Conservation (phyloP, 1,284 basidiomycete genomes). For the Puccinia novopanici region DNA sequence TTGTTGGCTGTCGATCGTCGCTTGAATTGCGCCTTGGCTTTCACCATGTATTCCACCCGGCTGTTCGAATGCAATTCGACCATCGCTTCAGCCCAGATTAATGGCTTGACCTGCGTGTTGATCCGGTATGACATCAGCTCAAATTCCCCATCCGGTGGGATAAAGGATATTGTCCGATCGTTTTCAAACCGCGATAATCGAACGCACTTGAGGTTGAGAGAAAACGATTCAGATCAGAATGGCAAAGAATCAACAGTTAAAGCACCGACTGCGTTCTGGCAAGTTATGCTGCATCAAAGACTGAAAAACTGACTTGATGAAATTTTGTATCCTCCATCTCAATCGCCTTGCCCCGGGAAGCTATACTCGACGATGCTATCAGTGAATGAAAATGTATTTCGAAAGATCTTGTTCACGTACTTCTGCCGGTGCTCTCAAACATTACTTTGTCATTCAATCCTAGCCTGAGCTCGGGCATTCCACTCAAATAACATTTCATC, state of each 20-base stretch:
- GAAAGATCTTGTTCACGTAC: slow-evolving; percentile 63
- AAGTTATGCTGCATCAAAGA: neutral
- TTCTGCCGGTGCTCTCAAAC: slow-evolving; percentile 95
- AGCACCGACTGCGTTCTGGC: neutral
- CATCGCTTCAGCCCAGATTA: slow-evolving; percentile 96
- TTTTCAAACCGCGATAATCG: slow-evolving; percentile 99
- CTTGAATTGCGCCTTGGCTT: slow-evolving; percentile 97
- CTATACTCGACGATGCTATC: slow-evolving; percentile 60
- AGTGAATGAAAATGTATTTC: too few relatives aligned
- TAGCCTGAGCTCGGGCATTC: slow-evolving; percentile 94
- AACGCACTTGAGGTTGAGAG: slow-evolving; percentile 67
- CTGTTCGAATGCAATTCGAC: slow-evolving; percentile 92
- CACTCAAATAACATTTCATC: slow-evolving; percentile 99
- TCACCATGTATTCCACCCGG: slow-evolving; percentile 96
- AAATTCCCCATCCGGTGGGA: slow-evolving; percentile 98
- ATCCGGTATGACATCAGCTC: slow-evolving; percentile 97
- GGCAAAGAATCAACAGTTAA: neutral
- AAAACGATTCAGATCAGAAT: neutral
- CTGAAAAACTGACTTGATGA: slow-evolving; percentile 68
- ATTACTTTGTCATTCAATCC: slow-evolving; percentile 99
- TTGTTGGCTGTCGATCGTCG: slow-evolving; percentile 94
- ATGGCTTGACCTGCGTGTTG: slow-evolving; percentile 92
- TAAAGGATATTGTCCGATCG: slow-evolving; percentile 98
- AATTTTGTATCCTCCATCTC: slow-evolving; percentile 99
- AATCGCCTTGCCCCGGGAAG: slow-evolving; percentile 92